These are phyloP conservation scores for Lophium mytilinum DNA, from an alignment of 495 filamentous ascomycete species.

Conservation along the genomic window DNA sequence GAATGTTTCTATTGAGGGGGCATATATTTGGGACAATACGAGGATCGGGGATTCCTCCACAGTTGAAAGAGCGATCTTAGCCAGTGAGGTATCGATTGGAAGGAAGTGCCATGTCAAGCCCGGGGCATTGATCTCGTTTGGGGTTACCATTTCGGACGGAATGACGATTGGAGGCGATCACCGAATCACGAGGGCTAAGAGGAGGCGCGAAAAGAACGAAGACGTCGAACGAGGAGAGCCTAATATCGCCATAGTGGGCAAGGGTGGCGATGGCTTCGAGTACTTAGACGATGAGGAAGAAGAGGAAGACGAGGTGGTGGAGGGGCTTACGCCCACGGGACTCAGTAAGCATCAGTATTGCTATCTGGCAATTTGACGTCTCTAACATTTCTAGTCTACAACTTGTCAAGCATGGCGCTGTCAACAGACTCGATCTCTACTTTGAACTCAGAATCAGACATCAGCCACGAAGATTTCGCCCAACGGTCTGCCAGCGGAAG, in stretches of 20 bases:
- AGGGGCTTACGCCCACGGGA: conserved; percentile 43
- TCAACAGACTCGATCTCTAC: conserved; percentile 76
- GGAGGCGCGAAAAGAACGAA: conserved; percentile 37
- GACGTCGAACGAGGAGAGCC: conserved; percentile 36
- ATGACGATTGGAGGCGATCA: conserved; percentile 44
- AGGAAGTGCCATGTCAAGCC: conserved; percentile 56
- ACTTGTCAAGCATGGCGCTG: conserved; percentile 55
- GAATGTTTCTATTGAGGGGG: conserved; percentile 67
- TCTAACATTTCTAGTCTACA: conserved; percentile 53
- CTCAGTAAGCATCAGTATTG: conserved; percentile 35
- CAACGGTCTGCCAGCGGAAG: conserved; percentile 44
- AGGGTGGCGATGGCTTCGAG: conserved; percentile 47
- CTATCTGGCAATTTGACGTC: neutral
- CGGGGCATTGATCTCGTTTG: conserved; percentile 73
- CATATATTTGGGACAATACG: conserved; percentile 86
- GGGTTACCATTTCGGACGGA: conserved; percentile 60
- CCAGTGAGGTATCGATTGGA: conserved; percentile 59
- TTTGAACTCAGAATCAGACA: conserved; percentile 36
- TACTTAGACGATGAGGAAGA: conserved; percentile 41
- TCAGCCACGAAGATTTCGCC: conserved; percentile 16
- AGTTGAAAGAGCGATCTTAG: conserved; percentile 69
- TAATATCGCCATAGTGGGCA: conserved; percentile 51
- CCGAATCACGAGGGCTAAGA: conserved; percentile 49
- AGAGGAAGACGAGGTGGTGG: conserved; percentile 41
- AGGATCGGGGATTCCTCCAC: conserved; percentile 63